A percentile compares a stretch with the other conserved stretches of the same genome.
Evolutionary conservation across 2,329 filamentous ascomycete species (phyloP).

Genomic region (Davidsoniella australis): DNA sequence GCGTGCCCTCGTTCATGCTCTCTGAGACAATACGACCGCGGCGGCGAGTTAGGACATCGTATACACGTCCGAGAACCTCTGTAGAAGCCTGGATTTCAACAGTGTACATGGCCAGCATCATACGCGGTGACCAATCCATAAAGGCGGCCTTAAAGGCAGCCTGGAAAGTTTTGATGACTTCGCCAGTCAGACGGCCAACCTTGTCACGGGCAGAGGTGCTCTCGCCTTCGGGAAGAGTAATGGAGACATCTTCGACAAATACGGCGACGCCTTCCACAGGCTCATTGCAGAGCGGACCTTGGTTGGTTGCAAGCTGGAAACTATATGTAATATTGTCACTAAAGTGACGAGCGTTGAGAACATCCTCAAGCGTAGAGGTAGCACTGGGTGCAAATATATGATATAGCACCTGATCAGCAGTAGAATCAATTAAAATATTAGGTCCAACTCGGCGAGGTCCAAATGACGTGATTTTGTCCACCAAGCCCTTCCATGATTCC

Average conservation of each 20-base stretch:
- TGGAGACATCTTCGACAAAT: slow-evolving; percentile 62
- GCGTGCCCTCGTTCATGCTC: slow-evolving; percentile 82
- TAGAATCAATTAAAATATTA: slow-evolving; percentile 74
- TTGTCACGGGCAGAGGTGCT: slow-evolving; percentile 26
- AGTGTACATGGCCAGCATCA: slow-evolving; percentile 93
- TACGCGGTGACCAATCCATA: slow-evolving; percentile 87
- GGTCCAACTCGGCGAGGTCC: slow-evolving; percentile 72
- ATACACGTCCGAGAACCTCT: slow-evolving; percentile 87
- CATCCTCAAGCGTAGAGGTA: slow-evolving; percentile 28
- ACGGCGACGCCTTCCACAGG: slow-evolving; percentile 87
- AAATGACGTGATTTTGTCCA: slow-evolving; percentile 77
- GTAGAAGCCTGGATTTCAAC: slow-evolving; percentile 95
- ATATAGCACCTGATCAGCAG: slow-evolving; percentile 51
- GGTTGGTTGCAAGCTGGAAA: slow-evolving; percentile 79
- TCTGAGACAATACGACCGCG: slow-evolving; percentile 80
- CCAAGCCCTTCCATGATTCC: slow-evolving; percentile 59
- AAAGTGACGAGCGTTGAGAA: slow-evolving; percentile 48
- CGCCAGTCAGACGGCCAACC: slow-evolving; percentile 70
- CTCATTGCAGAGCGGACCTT: slow-evolving; percentile 83
- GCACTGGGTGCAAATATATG: slow-evolving; percentile 40
- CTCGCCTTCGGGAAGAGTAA: slow-evolving; percentile 38
- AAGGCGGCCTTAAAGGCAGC: slow-evolving; percentile 72
- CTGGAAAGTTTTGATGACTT: slow-evolving; percentile 79
- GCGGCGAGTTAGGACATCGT: slow-evolving; percentile 90
- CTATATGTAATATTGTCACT: slow-evolving; percentile 83